These are phyloP conservation scores for Fusarium fracticaudum DNA, from an alignment of 2,329 filamentous ascomycete species.

Conservation along the genomic window DNA sequence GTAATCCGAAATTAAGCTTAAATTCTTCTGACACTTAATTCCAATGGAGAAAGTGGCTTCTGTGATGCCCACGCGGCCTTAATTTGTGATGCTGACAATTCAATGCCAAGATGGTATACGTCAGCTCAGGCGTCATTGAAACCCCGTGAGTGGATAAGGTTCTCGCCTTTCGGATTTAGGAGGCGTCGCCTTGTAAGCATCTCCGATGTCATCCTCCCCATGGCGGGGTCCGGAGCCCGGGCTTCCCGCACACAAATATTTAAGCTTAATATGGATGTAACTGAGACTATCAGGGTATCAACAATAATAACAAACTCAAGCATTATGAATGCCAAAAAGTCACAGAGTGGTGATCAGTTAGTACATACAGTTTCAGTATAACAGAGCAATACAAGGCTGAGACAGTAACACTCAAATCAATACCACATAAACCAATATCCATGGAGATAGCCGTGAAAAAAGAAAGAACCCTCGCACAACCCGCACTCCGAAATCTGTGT, in stretches of 20 bases:
- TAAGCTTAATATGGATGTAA: slow-evolving; percentile 11
- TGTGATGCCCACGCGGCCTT: background rate
- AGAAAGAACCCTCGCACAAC: background rate
- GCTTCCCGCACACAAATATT: background rate
- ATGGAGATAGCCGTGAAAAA: background rate
- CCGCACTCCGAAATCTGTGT: background rate
- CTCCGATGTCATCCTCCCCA: background rate
- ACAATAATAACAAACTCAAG: too few relatives aligned
- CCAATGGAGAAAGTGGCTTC: background rate
- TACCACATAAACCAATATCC: background rate
- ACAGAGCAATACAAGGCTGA: background rate
- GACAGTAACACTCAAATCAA: background rate
- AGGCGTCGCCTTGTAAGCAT: background rate
- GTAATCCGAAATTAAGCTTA: background rate
- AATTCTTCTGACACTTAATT: background rate
- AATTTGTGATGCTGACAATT: slow-evolving; percentile 14
- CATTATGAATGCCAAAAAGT: background rate
- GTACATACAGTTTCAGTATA: background rate
- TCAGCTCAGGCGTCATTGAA: slow-evolving; percentile 25
- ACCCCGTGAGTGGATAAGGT: background rate
- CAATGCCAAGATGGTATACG: slow-evolving; percentile 20
- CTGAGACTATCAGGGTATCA: background rate
- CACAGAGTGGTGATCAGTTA: accelerated
- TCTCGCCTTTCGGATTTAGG: slow-evolving; percentile 19
- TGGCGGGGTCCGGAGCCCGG: slow-evolving; percentile 10